Evolutionary conservation across 352 stramenopile species (phyloP).

Genomic region (Blastocystis sp.): DNA sequence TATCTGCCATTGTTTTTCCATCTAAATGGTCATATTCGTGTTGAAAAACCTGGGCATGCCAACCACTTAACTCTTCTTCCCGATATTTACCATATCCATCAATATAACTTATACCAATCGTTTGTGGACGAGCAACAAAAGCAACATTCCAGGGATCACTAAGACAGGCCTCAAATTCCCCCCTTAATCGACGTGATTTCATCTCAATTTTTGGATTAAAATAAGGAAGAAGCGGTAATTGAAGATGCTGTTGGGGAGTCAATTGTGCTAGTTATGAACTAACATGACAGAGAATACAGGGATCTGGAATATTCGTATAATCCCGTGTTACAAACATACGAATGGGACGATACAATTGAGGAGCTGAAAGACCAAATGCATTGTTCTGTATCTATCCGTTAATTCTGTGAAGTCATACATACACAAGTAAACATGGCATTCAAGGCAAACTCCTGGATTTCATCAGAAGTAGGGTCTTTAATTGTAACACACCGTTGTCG

Average conservation of each 20-base stretch:
- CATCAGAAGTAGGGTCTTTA: conserved; percentile 31
- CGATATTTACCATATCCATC: conserved; percentile 59
- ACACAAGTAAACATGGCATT: conserved; percentile 62
- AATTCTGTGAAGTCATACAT: background rate
- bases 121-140: conserved; percentile 54
- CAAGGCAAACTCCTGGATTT: conserved; percentile 55
- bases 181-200: conserved; percentile 11
- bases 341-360: conserved; percentile 48
- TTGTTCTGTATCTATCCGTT: conserved; percentile 50
- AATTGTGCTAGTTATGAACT: conserved; percentile 7
- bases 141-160: conserved; percentile 67
- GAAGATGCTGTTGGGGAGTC: conserved; percentile 3
- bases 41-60: conserved; percentile 61
- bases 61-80: conserved; percentile 36
- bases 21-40: conserved; percentile 67
- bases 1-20: conserved; percentile 57
- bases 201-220: conserved; percentile 59
- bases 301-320: conserved; percentile 48
- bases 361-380: conserved; percentile 59
- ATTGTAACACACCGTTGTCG: conserved; percentile 26
- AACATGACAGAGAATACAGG: background rate
- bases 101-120: conserved; percentile 48
- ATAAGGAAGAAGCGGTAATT: conserved; percentile 21
- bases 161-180: conserved; percentile 64
- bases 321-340: conserved; percentile 64